Evolutionary conservation across 495 filamentous ascomycete genomes (phyloP).

Genomic region (Penicillium arizonense): DNA sequence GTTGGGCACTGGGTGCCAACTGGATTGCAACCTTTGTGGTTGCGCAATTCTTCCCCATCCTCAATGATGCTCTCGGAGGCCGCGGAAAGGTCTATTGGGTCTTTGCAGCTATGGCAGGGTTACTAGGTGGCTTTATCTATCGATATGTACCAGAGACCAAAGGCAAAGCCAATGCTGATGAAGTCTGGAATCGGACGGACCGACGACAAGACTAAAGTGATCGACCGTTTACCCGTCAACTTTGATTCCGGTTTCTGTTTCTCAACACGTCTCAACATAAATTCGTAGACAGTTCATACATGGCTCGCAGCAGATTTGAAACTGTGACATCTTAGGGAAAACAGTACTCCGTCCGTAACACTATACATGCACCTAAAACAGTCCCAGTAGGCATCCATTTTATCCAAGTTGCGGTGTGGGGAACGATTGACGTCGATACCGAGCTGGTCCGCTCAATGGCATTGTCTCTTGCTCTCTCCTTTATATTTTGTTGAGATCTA

Average conservation of each 20-base stretch:
- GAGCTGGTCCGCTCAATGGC: not conserved
- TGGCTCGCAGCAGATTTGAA: not conserved
- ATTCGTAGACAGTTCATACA: not conserved
- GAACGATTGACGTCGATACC: not conserved
- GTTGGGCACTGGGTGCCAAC: constrained; percentile 78
- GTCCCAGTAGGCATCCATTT: constrained; percentile 3
- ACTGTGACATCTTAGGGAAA: not conserved
- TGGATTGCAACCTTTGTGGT: constrained; percentile 91
- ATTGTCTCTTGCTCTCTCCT: not conserved
- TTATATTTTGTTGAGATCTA: not conserved
- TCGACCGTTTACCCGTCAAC: no score
- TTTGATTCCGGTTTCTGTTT: not conserved
- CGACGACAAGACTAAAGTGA: constrained; percentile 32
- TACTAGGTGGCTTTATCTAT: constrained; percentile 65
- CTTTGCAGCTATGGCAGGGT: constrained; percentile 69
- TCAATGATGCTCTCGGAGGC: constrained; percentile 71
- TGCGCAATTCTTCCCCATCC: constrained; percentile 86
- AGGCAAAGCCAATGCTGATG: constrained; percentile 75
- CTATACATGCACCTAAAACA: not conserved
- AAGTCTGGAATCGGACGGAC: constrained; percentile 75
- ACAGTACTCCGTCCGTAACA: not conserved
- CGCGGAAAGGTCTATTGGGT: constrained; percentile 84
- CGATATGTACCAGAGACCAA: constrained; percentile 79
- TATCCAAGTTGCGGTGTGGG: constrained; percentile 9
- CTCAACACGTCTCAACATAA: not conserved